phyloP scores from a whole-genome alignment of 2,329 filamentous ascomycete species.

The Septoria petroselini region DNA sequence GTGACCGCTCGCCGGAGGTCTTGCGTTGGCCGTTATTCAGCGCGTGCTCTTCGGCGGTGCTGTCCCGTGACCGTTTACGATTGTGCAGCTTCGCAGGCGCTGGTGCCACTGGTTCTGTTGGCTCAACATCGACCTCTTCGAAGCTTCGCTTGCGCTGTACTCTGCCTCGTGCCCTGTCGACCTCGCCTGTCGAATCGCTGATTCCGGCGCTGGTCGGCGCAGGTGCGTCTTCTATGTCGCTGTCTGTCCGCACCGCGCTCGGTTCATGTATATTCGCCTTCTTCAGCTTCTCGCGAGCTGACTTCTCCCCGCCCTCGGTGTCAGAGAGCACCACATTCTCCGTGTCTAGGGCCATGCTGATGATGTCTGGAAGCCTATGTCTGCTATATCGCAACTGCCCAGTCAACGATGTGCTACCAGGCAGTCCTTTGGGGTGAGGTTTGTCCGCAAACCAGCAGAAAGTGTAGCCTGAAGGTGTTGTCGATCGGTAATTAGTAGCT shows the following conservation, averaged over 20 bases:
- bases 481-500: slow-evolving; percentile 20
- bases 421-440: not conserved
- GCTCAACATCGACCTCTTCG: slow-evolving; percentile 44
- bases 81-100: slow-evolving; percentile 42
- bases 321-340: slow-evolving; percentile 36
- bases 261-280: slow-evolving; percentile 53
- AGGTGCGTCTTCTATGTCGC: slow-evolving; percentile 10
- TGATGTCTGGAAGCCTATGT: not conserved
- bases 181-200: slow-evolving; percentile 7
- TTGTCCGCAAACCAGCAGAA: not conserved
- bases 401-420: not conserved
- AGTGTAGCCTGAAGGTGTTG: not conserved
- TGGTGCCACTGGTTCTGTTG: slow-evolving; percentile 34
- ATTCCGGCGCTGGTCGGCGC: slow-evolving; percentile 28
- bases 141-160: slow-evolving; percentile 47
- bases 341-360: slow-evolving; percentile 30
- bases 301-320: slow-evolving; percentile 52
- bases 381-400: not conserved
- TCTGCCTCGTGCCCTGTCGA: slow-evolving; percentile 27
- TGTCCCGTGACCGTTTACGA: slow-evolving; percentile 49
- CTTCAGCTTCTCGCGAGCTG: slow-evolving; percentile 59
- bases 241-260: slow-evolving; percentile 32
- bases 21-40: slow-evolving; percentile 36
- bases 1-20: slow-evolving; percentile 33
- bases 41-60: slow-evolving; percentile 38